phyloP scores from a whole-genome alignment of 1,284 basidiomycete genomes.

The Flammula alnicola region DNA sequence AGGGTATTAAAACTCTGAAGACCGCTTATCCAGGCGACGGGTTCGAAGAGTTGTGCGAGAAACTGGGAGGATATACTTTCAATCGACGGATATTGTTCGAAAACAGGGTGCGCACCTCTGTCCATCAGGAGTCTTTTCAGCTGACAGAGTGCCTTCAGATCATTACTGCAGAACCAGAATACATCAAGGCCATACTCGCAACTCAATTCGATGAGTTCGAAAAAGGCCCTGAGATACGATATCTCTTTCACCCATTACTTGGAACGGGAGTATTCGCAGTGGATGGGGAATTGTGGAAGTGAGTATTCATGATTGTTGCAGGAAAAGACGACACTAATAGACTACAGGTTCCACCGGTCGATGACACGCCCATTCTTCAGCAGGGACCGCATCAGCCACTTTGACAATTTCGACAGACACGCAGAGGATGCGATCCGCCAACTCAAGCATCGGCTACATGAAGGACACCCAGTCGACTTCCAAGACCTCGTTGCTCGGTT shows the following conservation, averaged over 20 bases:
- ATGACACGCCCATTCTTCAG: slow-evolving; percentile 59
- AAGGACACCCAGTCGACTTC: slow-evolving; percentile 32
- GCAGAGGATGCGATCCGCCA: slow-evolving; percentile 39
- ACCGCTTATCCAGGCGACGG: slow-evolving; percentile 21
- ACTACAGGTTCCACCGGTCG: slow-evolving; percentile 18
- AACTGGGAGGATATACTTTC: slow-evolving; percentile 24
- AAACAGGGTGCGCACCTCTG: slow-evolving; percentile 28
- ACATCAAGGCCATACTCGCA: slow-evolving; percentile 37
- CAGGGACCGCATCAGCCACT: slow-evolving; percentile 52
- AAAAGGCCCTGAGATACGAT: slow-evolving; percentile 19
- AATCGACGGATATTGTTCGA: slow-evolving; percentile 26
- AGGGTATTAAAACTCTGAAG: slow-evolving; percentile 7
- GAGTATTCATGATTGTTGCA: neutral
- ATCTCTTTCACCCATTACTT: slow-evolving; percentile 6
- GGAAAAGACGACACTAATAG: neutral
- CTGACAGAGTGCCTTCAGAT: no score
- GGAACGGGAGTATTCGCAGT: slow-evolving; percentile 19
- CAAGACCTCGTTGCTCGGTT: slow-evolving; percentile 45
- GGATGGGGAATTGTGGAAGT: slow-evolving; percentile 40
- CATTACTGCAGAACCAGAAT: slow-evolving; percentile 45
- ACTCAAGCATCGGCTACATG: slow-evolving; percentile 39
- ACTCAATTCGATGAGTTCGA: slow-evolving; percentile 29
- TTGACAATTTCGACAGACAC: slow-evolving; percentile 54
- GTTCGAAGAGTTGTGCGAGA: slow-evolving; percentile 15
- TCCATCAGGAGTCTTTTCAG: no score